Evolutionary conservation across 2,329 filamentous ascomycete species (phyloP).

Genomic region (Bimuria novae-zelandiae): DNA sequence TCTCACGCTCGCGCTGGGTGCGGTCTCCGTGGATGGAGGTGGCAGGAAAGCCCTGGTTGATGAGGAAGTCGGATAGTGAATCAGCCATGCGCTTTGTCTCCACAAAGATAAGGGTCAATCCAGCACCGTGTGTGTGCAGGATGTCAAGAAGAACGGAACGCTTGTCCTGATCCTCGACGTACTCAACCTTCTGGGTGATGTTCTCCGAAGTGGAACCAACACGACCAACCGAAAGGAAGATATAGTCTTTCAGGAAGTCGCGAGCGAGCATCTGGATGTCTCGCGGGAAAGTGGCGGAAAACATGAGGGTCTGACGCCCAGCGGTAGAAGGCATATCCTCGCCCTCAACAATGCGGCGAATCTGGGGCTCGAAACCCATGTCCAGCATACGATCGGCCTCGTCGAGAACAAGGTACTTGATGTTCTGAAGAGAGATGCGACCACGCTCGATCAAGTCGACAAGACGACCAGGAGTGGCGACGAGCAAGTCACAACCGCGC

Average conservation of each 20-base stretch:
- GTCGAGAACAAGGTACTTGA: constrained; percentile 98
- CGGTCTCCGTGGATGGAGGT: constrained; percentile 99
- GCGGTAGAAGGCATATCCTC: constrained; percentile 92
- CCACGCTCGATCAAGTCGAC: constrained; percentile 98
- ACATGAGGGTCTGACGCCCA: constrained; percentile 97
- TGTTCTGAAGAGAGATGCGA: constrained; percentile 95
- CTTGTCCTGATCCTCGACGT: constrained; percentile 96
- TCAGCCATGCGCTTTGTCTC: constrained; percentile 99
- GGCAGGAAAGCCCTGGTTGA: constrained; percentile 97
- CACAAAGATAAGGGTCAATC: constrained; percentile 95
- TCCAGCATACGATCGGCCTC: constrained; percentile 99
- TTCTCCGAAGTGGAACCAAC: constrained; percentile 99
- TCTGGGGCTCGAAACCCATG: constrained; percentile 99
- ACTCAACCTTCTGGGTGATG: constrained; percentile 98
- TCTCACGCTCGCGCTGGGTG: constrained; percentile 98
- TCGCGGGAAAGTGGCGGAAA: constrained; percentile 97
- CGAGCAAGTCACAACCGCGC: constrained; percentile 93
- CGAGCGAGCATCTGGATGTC: constrained; percentile 99
- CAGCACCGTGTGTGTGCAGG: constrained; percentile 87
- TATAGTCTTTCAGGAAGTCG: constrained; percentile 98
- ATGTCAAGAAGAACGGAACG: constrained; percentile 97
- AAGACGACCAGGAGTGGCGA: constrained; percentile 95
- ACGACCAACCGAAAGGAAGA: constrained; percentile 98
- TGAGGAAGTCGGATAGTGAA: constrained; percentile 94
- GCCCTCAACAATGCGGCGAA: constrained; percentile 95